Evolutionary conservation across 2,329 filamentous ascomycete genomes (phyloP).

Genomic region (Geosmithia putterillii): DNA sequence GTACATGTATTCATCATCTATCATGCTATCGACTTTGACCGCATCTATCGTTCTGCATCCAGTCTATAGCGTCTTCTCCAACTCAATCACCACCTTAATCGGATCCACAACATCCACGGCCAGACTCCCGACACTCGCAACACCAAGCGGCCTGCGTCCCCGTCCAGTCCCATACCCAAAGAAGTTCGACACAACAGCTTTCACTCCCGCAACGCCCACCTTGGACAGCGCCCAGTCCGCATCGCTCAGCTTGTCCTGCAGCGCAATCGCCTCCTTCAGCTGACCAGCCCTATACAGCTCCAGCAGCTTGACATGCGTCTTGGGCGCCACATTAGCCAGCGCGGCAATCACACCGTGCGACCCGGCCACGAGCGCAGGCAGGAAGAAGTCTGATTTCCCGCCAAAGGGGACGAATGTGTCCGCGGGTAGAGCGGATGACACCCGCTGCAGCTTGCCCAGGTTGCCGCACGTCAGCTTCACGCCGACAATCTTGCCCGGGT

Average conservation of each 20-base stretch:
- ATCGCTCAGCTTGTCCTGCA: conserved; percentile 53
- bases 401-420: conserved; percentile 55
- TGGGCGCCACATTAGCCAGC: conserved; percentile 59
- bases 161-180: conserved; percentile 1
- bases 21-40: no score
- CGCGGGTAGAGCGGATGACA: conserved; percentile 43
- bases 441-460: conserved; percentile 56
- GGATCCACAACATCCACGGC: background rate
- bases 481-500: conserved; percentile 51
- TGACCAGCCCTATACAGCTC: conserved; percentile 47
- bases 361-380: conserved; percentile 56
- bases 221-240: conserved; percentile 65
- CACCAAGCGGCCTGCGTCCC: background rate
- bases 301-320: conserved; percentile 48
- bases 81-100: background rate
- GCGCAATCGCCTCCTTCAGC: conserved; percentile 43
- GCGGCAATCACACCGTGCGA: conserved; percentile 62
- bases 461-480: conserved; percentile 61
- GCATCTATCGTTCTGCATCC: background rate
- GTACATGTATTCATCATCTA: no score
- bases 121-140: background rate
- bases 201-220: conserved; percentile 60
- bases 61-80: background rate
- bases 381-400: conserved; percentile 60
- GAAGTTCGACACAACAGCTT: conserved; percentile 24